Conservation (phyloP, 148 eudicot species). For the Rhododendron henanense region DNA sequence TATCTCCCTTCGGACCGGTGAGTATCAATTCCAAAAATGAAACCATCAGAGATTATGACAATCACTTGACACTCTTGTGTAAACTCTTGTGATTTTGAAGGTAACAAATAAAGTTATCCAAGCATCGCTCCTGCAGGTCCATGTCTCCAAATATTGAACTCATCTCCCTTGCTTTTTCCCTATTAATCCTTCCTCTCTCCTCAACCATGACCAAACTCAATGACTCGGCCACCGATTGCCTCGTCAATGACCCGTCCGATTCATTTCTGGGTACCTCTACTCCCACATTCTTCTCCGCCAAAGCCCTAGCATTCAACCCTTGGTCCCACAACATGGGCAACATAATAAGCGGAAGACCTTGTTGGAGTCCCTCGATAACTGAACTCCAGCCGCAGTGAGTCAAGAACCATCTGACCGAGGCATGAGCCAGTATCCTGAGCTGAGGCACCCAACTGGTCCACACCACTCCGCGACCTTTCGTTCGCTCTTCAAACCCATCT, state of each 20-base stretch:
- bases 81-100: background rate
- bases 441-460: slow-evolving; percentile 24
- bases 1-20: no score
- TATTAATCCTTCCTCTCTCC: background rate
- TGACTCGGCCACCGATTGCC: slow-evolving; percentile 16
- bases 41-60: no score
- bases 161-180: slow-evolving; percentile 2
- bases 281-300: slow-evolving; percentile 9
- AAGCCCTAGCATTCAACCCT: slow-evolving; percentile 17
- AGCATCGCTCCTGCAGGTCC: background rate
- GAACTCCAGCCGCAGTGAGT: slow-evolving; percentile 12
- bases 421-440: slow-evolving; percentile 11
- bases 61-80: background rate
- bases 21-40: no score
- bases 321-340: slow-evolving; percentile 11
- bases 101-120: background rate
- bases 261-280: slow-evolving; percentile 12
- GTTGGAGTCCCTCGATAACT: slow-evolving; percentile 7
- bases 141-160: background rate
- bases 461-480: background rate
- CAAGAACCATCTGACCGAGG: background rate
- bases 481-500: slow-evolving; percentile 10
- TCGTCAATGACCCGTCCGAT: background rate
- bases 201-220: slow-evolving; percentile 2
- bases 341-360: slow-evolving; percentile 6